A percentile compares a stretch with the other conserved stretches of the same genome.
These are phyloP conservation scores for Cryptococcus sp. DNA, from an alignment of 1,284 basidiomycete species.

Conservation along the genomic window DNA sequence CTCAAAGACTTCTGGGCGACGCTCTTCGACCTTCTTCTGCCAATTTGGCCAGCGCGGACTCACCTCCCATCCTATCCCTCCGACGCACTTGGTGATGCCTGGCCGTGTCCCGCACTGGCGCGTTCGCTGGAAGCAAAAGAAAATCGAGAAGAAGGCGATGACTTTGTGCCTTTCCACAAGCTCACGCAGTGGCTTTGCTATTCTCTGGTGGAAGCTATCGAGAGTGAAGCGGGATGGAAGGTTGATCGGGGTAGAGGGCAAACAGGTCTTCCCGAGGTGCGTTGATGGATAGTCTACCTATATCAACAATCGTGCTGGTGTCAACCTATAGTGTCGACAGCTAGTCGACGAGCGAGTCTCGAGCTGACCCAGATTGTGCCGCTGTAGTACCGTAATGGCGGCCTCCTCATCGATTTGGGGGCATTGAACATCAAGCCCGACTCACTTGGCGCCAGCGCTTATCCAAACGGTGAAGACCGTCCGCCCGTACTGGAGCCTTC, in stretches of 20 bases:
- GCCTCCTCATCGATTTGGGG: constrained; percentile 81
- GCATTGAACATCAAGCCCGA: constrained; percentile 63
- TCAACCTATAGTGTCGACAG: too few species aligned
- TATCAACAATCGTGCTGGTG: background rate
- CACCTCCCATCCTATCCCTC: constrained; percentile 59
- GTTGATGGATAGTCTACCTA: constrained; percentile 2
- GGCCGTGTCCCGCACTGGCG: constrained; percentile 70
- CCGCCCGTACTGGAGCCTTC: constrained; percentile 64
- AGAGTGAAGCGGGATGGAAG: constrained; percentile 73
- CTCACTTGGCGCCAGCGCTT: constrained; percentile 43
- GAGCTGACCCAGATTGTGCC: constrained; percentile 47
- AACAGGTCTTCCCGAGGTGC: constrained; percentile 51
- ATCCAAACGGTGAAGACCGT: constrained; percentile 37
- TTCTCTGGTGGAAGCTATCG: constrained; percentile 78
- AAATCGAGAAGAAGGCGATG: constrained; percentile 59
- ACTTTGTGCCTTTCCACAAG: constrained; percentile 92
- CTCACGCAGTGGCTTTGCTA: constrained; percentile 91
- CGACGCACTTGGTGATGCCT: constrained; percentile 81
- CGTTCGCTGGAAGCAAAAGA: constrained; percentile 24
- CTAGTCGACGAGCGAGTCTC: background rate
- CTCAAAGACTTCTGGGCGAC: constrained; percentile 75
- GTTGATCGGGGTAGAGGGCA: constrained; percentile 64
- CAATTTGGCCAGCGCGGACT: constrained; percentile 85
- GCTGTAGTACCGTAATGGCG: constrained; percentile 89
- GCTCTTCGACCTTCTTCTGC: constrained; percentile 77